Conservation (phyloP, 2,329 filamentous ascomycete species). For the Parascedosporium putredinis region DNA sequence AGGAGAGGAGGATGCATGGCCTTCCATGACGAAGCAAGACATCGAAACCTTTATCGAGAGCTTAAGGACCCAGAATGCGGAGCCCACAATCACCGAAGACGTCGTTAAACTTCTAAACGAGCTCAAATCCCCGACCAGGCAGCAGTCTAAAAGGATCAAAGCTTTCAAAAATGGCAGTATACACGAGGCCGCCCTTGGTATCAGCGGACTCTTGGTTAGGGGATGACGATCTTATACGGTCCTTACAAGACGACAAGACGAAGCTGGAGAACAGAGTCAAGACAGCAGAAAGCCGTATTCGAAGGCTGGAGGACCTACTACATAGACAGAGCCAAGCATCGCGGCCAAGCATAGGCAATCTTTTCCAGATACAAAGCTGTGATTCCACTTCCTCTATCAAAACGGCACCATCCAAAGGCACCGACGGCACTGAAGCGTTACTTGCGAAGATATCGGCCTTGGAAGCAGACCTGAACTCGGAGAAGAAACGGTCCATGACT, state of each 20-base stretch:
- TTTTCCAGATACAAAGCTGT: slow-evolving; percentile 41
- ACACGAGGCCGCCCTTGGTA: slow-evolving; percentile 80
- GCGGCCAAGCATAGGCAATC: slow-evolving; percentile 39
- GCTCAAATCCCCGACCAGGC: slow-evolving; percentile 70
- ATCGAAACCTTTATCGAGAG: slow-evolving; percentile 62
- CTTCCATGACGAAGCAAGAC: slow-evolving; percentile 63
- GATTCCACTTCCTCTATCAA: slow-evolving; percentile 5
- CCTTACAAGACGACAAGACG: slow-evolving; percentile 71
- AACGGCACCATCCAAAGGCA: neutral
- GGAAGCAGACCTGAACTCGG: slow-evolving; percentile 66
- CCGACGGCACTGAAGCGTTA: slow-evolving; percentile 35
- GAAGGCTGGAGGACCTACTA: slow-evolving; percentile 82
- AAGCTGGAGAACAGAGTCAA: slow-evolving; percentile 64
- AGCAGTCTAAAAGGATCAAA: slow-evolving; percentile 77
- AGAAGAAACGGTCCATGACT: slow-evolving; percentile 56
- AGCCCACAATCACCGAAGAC: slow-evolving; percentile 58
- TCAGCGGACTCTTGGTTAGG: slow-evolving; percentile 76
- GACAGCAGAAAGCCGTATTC: slow-evolving; percentile 80
- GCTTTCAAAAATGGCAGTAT: slow-evolving; percentile 96
- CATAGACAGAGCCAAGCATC: slow-evolving; percentile 65
- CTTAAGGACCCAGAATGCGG: slow-evolving; percentile 54
- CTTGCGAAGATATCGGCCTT: slow-evolving; percentile 47
- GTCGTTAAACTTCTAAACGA: slow-evolving; percentile 69
- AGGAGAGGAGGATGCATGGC: slow-evolving; percentile 73
- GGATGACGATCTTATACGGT: slow-evolving; percentile 71